Evolutionary conservation across 768 basidiomycete genomes (phyloP).

Genomic region (Rhodotorula kratochvilovae): DNA sequence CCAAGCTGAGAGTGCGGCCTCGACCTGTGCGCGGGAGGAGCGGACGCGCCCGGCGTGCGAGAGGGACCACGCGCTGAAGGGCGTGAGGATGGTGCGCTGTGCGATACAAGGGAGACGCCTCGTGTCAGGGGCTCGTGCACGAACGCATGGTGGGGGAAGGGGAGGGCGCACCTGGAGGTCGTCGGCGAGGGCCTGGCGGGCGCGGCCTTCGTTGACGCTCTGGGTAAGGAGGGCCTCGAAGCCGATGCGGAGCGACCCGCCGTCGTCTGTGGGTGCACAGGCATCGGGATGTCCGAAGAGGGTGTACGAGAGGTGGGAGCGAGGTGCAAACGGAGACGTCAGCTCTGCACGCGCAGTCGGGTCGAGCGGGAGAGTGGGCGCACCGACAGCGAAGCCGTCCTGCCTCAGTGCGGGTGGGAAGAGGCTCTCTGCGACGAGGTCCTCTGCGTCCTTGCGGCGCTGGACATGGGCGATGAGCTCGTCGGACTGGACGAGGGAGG

Average conservation of each 20-base stretch:
- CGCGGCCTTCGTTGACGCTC: slow-evolving; percentile 20
- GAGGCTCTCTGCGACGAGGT: neutral
- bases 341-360: neutral
- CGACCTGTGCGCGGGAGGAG: slow-evolving; percentile 1
- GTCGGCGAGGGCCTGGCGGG: slow-evolving; percentile 17
- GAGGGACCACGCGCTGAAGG: slow-evolving; percentile 23
- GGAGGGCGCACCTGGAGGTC: slow-evolving; percentile 9
- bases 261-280: slow-evolving; percentile 15
- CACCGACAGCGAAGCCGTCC: slow-evolving; percentile 22
- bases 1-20: neutral
- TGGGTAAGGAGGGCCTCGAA: slow-evolving; percentile 32
- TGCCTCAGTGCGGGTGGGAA: slow-evolving; percentile 8
- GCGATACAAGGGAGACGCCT: neutral
- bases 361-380: neutral
- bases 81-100: slow-evolving; percentile 18
- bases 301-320: neutral
- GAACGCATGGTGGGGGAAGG: neutral
- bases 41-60: slow-evolving; percentile 8
- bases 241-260: slow-evolving; percentile 23
- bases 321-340: neutral
- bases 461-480: slow-evolving; percentile 13
- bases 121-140: neutral
- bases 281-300: neutral
- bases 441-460: neutral
- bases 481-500: slow-evolving; percentile 4